Base-by-base conservation (phyloP, 495 filamentous ascomycete species). In the Xylaria venustula region DNA sequence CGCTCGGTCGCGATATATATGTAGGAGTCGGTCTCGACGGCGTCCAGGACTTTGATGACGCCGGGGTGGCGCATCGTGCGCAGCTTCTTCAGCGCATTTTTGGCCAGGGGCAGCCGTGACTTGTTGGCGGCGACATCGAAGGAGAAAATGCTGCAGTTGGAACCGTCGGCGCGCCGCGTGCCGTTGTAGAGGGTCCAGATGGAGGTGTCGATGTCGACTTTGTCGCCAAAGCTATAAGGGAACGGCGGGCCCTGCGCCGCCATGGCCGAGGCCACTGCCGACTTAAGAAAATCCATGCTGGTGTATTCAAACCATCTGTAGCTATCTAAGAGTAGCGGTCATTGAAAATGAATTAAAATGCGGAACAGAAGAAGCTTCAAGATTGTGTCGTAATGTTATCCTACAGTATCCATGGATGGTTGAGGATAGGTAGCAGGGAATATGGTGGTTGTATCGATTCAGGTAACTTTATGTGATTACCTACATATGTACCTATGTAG, bases 1-100 rank as follows among this genome's bases (percentile, higher is more conserved):
- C 92, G 85, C 75, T 98, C 94, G 12, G 94, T 98, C 40, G 93
- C 91, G 67, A 98, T 93, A 73, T 98, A 96, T 30, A 98, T 89
- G 71, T 91, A 91, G 11, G 87, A 80, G 50, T 98, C 95, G 67
- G 92, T 95, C 90, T 98, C 94, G 64, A 96, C 90, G 26, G 92
- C 95, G 67, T 98, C 94, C 62, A 96, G 73, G 46, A 98, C 90
- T 73, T 88, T 93, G 59, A 98, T 86, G 30, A 98, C 90, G 34
- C 95, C 94, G 0, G 94, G 94, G 73, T 98, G 94, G 66, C 94
- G 84, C 64, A 98, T 75, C 1, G 94, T 98, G 58, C 93, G 86
- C 42, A 92, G 83, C 72, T 97, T 97, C 62, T 91, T 90, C 58
- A 96, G 83, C 12, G 93, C 92, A 75, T 98, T 98, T 69, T 87